Evolutionary conservation across 2,329 filamentous ascomycete species (phyloP), one percentile per base, ranked within the genome.

Genomic region (Pseudogymnoascus sp.): DNA sequence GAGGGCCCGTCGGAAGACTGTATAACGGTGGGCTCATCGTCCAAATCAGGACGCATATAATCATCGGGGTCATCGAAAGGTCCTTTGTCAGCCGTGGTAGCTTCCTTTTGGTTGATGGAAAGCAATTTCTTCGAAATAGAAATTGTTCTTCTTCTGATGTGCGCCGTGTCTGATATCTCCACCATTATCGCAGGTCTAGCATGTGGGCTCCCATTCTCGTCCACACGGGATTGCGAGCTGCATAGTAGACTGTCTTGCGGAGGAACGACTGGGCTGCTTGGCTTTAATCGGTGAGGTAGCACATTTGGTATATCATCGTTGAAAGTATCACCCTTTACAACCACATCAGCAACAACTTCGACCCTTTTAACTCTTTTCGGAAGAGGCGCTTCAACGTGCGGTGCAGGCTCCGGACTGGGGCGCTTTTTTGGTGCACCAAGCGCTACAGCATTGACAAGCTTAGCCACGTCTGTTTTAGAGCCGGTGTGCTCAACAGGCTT

Each of bases 121-220:
- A 35, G 64, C 10, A 55, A 61, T 64, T 21, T 62, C 18, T 39
- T 66, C 60, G 31, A 65, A 64, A 40, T 69, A 65, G 25, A 67
- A 27, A 61, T 18, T 27, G 33, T 31, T 15, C 18, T 45, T 36
- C n/a, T 55, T 36, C 18, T 36, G 15, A 18, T 37, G 33, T 29
- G 33, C 1, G 36, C 31, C 21, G 59, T 36, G 6, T 25, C 25
- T 25, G 31, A 31, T 25, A 21, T 21, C 15, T 42, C 60, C 8
- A 60, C 60, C 18, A 48, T 35, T 10, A 55, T 35, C 35, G 18
- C 33, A 4, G 15, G 21, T 9, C 48, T 29, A 13, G 67, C 67
- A 7, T 64, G 64, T 25, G 69, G 69, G 61, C 69, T 71, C n/a
- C 69, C 69, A 52, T 69, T 69, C 10, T 52, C 52, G 42, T 70